phyloP scores from a whole-genome alignment of 1,284 basidiomycete species.

The Takashimella koratensis region DNA sequence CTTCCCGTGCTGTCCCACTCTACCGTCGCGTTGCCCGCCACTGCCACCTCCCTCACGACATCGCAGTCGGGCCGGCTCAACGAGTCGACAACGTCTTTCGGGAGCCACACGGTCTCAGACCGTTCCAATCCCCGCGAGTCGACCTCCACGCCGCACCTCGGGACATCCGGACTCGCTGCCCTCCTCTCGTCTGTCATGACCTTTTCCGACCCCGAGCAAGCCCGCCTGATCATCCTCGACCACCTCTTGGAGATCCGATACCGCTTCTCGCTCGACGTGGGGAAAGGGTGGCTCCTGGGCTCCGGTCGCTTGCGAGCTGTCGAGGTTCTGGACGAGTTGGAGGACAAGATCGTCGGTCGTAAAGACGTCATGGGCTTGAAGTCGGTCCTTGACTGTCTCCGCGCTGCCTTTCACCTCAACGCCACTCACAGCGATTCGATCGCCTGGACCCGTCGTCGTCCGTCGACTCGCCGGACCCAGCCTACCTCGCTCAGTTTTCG shows the following conservation, averaged over 20 bases:
- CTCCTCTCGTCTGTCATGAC: constrained; percentile 12
- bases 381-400: constrained; percentile 11
- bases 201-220: constrained; percentile 7
- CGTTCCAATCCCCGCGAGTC: background rate
- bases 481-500: background rate
- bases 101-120: background rate
- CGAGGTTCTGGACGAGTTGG: constrained; percentile 15
- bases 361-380: constrained; percentile 21
- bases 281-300: constrained; percentile 34
- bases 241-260: constrained; percentile 29
- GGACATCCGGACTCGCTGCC: background rate
- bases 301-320: constrained; percentile 19
- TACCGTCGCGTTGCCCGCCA: background rate
- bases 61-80: background rate
- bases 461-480: background rate
- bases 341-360: constrained; percentile 15
- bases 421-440: background rate
- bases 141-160: background rate
- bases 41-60: background rate
- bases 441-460: background rate
- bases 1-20: constrained; percentile 13
- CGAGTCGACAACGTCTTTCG: constrained; percentile 1
- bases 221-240: constrained; percentile 17
- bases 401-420: background rate
- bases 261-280: constrained; percentile 15